Conservation (phyloP, 1,139 yeast genomes). For the Candida sp. region DNA sequence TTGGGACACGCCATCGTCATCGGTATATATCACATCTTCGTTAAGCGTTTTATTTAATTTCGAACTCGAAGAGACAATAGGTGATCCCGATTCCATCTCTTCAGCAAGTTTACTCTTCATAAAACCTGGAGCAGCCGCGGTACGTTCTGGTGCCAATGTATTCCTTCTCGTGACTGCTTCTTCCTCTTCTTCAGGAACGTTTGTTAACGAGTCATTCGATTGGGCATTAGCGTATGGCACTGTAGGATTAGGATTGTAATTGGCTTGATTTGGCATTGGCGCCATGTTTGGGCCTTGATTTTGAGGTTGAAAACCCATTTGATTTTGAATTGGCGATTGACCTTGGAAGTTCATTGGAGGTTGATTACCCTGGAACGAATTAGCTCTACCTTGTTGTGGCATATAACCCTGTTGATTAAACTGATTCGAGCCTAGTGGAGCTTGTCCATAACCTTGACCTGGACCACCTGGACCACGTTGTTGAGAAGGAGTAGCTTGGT, state of each 20-base stretch:
- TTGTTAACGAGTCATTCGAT: conserved; percentile 38
- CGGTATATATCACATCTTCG: conserved; percentile 28
- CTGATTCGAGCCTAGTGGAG: neutral
- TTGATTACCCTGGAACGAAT: neutral
- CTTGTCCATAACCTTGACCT: neutral
- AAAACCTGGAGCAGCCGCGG: conserved; percentile 1
- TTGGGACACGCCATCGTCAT: conserved; percentile 29
- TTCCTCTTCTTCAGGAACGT: conserved; percentile 42
- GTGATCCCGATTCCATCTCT: neutral
- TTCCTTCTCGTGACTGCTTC: conserved; percentile 13
- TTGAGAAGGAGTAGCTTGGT: conserved; percentile 3
- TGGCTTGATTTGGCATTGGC: neutral
- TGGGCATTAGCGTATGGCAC: neutral
- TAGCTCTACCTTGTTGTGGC: neutral
- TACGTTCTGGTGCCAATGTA: conserved; percentile 2
- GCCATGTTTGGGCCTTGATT: neutral
- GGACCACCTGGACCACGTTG: conserved; percentile 4
- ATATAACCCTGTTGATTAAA: neutral
- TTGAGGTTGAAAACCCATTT: conserved; percentile 1
- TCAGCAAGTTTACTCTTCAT: neutral
- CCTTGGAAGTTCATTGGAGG: neutral
- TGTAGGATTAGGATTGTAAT: neutral
- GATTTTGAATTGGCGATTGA: neutral
- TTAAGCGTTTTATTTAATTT: conserved; percentile 14
- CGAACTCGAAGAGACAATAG: neutral